Base-by-base conservation (phyloP, 768 basidiomycete species). In the Mycena sanguinolenta region DNA sequence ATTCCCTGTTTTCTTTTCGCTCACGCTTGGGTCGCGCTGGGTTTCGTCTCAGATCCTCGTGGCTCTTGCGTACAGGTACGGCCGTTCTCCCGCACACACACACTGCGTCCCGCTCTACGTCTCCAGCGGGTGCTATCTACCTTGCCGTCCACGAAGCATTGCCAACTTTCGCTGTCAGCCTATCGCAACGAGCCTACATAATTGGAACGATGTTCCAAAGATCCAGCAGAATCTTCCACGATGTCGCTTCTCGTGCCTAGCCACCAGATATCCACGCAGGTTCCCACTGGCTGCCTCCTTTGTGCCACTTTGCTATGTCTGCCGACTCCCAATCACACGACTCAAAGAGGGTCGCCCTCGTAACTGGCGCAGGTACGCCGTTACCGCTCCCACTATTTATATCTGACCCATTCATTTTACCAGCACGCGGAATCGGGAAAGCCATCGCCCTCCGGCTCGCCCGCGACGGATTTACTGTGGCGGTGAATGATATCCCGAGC, bases 371-470 rank as follows among this genome's bases (percentile, higher is more conserved):
- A 61, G 65, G 70, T 71, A 42, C 44, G 14, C 36, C n/a, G 14
- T 59, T 52, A 34, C 19, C 10, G 25, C n/a, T n/a, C n/a, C n/a
- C 39, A 14, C 30, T 16, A 42, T 13, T 5, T 10, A 12, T 28
- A 38, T 59, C 63, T 32, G 36, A n/a, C n/a, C n/a, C n/a, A n/a
- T 50, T 58, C 17, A 46, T 25, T 54, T 50, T 13, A 25, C 23
- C 25, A 71, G 79, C 76, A 3, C 82, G 80, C 61, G 84, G 86
- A 23, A 84, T 85, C 34, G 84, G 84, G 5, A 78, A 80, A 32
- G 82, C 82, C 58, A 82, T 84, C 53, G 82, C 84, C 13, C 74
- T 80, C 16, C 78, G 82, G 7, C 82, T 86, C 39, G 83, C 85
- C 27, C 55, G 66, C 23, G 83, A 82, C 55, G 84, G 84, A 19